phyloP scores from a whole-genome alignment of 73 alveolate species.

The Paramecium bursaria region DNA sequence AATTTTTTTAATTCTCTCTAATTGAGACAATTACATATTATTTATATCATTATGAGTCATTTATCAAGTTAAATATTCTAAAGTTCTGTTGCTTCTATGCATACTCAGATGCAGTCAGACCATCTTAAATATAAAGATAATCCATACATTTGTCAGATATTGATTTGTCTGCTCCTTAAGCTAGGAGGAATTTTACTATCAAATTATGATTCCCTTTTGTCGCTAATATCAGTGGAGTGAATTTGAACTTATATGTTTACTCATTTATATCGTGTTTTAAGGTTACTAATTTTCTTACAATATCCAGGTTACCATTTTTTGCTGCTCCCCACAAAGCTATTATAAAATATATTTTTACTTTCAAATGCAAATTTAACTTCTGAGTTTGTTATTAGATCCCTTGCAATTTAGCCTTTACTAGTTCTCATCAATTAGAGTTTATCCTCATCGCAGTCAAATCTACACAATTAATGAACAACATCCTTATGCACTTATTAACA shows the following conservation, averaged over 20 bases:
- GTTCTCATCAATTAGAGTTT: conserved; percentile 73
- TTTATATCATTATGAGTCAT: too few relatives aligned
- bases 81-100: neutral
- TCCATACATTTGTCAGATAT: conserved; percentile 18
- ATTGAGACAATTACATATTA: too few relatives aligned
- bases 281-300: conserved; percentile 63
- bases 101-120: neutral
- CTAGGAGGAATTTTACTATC: conserved; percentile 22
- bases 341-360: conserved; percentile 25
- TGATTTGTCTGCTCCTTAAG: conserved; percentile 19
- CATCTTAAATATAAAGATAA: too few relatives aligned
- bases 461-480: conserved; percentile 52
- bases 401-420: conserved; percentile 76
- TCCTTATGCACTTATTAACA: conserved; percentile 38
- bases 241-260: conserved; percentile 22
- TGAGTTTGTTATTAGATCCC: conserved; percentile 72
- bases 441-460: conserved; percentile 59
- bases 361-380: conserved; percentile 79
- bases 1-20: too few relatives aligned
- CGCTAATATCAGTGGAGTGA: conserved; percentile 43
- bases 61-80: too few relatives aligned
- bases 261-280: conserved; percentile 33
- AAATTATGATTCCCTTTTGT: conserved; percentile 19
- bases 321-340: conserved; percentile 81
- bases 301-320: conserved; percentile 78